Base-by-base conservation (phyloP, 192 early-diverging fungal species). In the Piromyces sp. region DNA sequence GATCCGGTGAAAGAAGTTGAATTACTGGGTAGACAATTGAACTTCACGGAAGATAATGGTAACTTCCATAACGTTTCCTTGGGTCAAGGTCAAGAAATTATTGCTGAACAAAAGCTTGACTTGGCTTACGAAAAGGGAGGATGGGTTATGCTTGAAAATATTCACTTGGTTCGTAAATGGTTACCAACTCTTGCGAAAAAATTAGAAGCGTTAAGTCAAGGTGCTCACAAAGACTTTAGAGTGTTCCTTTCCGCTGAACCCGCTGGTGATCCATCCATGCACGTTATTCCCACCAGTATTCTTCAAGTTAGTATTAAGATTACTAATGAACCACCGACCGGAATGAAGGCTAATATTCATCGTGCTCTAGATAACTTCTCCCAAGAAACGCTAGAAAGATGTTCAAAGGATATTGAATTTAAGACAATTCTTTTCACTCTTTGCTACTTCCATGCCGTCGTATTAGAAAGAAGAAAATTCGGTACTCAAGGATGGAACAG, bases 121-220 rank as follows among this genome's bases (percentile, higher is more conserved):
- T 51, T 90, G 30, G 91, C 91, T 12, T 89, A 91, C 85, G 85
- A 88, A 82, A 82, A 89, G 30, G 91, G 91, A 16, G 91, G 91
- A 79, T 92, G 91, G 91, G 91, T 92, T 81, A 92, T 92, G 91
- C 84, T 92, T 51, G 88, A 92, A 88, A 92, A 92, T 85, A 92
- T 92, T 79, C 91, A 92, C 83, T 86, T 92, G 87, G 91, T 92
- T 79, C 87, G 89, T 2, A 92, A 92, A 80, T 92, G 91, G 91
- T 84, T 92, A 13, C 90, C 91, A 6, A 86, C 88, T 58, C 84
- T 92, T 79, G 91, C 90, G 81, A 91, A 91, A 85, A 92, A 91
- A 80, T 86, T 92, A n/a, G 91, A 92, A 81, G 84, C 84, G 0
- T 84, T 92, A 38, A 86, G 85, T 2, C 81, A 82, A 26, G 89